Base-by-base conservation (phyloP, 371 early-diverging fungal species). In the Dipsacomyces acuminosporus region DNA sequence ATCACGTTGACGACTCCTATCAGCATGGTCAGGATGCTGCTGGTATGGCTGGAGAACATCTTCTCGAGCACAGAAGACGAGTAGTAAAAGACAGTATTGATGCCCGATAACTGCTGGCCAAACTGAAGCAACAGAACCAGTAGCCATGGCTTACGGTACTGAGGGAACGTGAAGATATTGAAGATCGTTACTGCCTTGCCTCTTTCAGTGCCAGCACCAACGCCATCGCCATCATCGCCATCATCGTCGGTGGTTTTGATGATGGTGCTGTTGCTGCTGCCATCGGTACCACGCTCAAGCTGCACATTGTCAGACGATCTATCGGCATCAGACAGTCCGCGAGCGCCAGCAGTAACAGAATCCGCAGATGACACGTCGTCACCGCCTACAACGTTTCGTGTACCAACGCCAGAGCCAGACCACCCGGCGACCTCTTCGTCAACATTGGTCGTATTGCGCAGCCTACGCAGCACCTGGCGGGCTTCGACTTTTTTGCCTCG, bases 1-100 rank as follows among this genome's bases (percentile, higher is more conserved):
- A 87, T 30, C 14, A 90, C 67, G 65, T 93, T 90, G 47, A 90
- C 79, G 33, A 88, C 71, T 13, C 86, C 87, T 23, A 90, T 85
- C 57, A 77, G 79, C 24, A 88, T 80, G 0, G 89, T 87, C 42
- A 90, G 80, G 42, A 81, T 60, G 45, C 78, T 79, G 51, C 81
- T 78, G 3, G 82, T 76, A 0, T 81, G 76, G 26, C 79, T 66
- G 11, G 88, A 82, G 45, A 87, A 76, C 30, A 85, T 80, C 30
- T 74, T 60, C 2, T 80, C 76, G 76, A 90, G 80, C 51, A 90
- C 88, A 0, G 86, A 76, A 0, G 88, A 86, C 3, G 91, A 91
- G 64, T 87, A 96, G 70, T 82, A 90, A 11, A 93, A 87, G 15
- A 93, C 89, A 3, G 88, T 92, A 71, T 94, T 94, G 78, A 98